Percentiles rank a stretch among this genome's conserved stretches.
Evolutionary conservation across 1,139 yeast genomes (phyloP).

Genomic region (Zygosaccharomyces pseudobailii): DNA sequence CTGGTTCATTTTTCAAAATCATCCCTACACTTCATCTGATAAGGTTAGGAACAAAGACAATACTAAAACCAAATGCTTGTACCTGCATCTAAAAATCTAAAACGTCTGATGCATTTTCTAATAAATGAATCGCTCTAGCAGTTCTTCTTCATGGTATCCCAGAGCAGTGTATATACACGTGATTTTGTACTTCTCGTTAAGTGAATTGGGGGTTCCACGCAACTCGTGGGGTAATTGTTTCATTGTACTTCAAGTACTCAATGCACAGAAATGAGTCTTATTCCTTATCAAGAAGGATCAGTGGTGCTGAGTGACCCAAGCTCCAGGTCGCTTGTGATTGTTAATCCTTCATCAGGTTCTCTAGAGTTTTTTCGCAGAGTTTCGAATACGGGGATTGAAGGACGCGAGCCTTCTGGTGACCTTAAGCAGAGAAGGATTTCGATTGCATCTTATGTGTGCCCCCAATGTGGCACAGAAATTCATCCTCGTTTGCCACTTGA

Average conservation of each 20-base stretch:
- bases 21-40: not conserved
- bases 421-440: slow-evolving; percentile 4
- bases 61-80: not conserved
- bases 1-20: no score
- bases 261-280: slow-evolving; percentile 23
- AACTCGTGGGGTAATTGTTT: not conserved
- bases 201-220: not conserved
- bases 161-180: not conserved
- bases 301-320: slow-evolving; percentile 29
- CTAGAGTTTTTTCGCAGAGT: slow-evolving; percentile 22
- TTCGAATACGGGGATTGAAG: slow-evolving; percentile 6
- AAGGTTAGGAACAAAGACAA: not conserved
- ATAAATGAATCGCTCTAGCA: not conserved
- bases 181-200: not conserved
- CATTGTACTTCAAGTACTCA: not conserved
- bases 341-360: slow-evolving; percentile 27
- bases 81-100: not conserved
- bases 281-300: slow-evolving; percentile 28
- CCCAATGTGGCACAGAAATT: slow-evolving; percentile 20
- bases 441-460: slow-evolving; percentile 16
- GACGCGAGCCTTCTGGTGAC: slow-evolving; percentile 3
- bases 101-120: not conserved
- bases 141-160: not conserved
- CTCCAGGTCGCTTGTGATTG: slow-evolving; percentile 29
- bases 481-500: slow-evolving; percentile 4